phyloP scores from a whole-genome alignment of 140 eudicot species.

The Ambrosia hybrid region DNA sequence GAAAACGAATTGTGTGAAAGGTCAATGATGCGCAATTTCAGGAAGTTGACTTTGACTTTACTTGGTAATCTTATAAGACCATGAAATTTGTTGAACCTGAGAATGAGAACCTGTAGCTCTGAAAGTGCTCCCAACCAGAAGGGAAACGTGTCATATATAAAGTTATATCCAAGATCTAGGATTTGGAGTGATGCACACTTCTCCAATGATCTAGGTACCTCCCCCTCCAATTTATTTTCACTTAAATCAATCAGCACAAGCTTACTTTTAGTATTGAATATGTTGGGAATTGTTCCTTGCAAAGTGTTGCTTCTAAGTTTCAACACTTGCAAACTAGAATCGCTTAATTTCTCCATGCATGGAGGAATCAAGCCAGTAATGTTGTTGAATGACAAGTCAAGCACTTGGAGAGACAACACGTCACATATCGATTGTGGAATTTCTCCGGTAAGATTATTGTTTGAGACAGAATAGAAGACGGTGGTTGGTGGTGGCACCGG shows the following conservation, averaged over 20 bases:
- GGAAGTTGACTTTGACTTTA: slow-evolving; percentile 1
- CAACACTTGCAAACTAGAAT: neutral
- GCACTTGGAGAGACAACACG: neutral
- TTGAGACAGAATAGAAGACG: too few relatives aligned
- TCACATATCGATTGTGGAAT: neutral
- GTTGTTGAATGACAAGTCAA: neutral
- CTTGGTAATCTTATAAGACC: slow-evolving; percentile 20
- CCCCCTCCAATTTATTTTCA: slow-evolving; percentile 29
- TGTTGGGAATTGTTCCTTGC: slow-evolving; percentile 33
- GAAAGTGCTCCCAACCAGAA: slow-evolving; percentile 35
- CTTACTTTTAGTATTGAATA: neutral
- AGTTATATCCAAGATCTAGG: slow-evolving; percentile 34
- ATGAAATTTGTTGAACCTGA: slow-evolving; percentile 38
- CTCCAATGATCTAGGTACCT: slow-evolving; percentile 32
- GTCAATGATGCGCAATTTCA: slow-evolving; percentile 38
- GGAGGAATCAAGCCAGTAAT: neutral
- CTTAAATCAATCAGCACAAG: slow-evolving; percentile 29
- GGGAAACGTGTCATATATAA: slow-evolving; percentile 35
- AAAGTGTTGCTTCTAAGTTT: slow-evolving; percentile 27
- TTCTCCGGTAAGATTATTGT: too few relatives aligned
- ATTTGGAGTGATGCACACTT: slow-evolving; percentile 28
- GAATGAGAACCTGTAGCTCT: slow-evolving; percentile 29
- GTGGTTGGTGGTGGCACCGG: too few relatives aligned
- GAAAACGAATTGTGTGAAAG: slow-evolving; percentile 25
- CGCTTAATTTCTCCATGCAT: neutral